Percentiles rank a stretch among this genome's conserved stretches.
Conservation (phyloP, 768 basidiomycete species). For the Dioszegia crocea region DNA sequence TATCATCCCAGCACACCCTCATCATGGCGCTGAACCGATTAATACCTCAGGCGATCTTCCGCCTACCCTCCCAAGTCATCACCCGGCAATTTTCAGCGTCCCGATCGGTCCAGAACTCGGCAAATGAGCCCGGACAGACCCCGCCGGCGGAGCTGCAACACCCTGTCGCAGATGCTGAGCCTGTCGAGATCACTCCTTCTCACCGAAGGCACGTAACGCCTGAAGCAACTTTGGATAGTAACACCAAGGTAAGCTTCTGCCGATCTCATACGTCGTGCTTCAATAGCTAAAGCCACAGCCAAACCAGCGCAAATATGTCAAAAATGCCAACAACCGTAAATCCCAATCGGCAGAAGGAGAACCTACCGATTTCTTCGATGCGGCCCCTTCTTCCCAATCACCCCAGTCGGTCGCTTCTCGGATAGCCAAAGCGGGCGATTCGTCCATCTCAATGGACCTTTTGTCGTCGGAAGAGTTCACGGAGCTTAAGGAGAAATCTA, state of each 20-base stretch:
- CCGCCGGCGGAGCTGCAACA: too few relatives aligned
- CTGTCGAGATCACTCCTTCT: conserved; percentile 2
- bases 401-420: too few relatives aligned
- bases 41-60: not conserved
- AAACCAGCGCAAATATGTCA: too few relatives aligned
- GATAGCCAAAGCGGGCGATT: too few relatives aligned
- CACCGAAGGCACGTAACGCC: not conserved
- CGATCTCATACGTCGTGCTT: not conserved
- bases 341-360: not conserved
- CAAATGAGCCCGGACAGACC: not conserved
- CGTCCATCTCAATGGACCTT: not conserved
- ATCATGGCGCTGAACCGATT: not conserved
- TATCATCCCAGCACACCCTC: too few relatives aligned
- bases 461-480: not conserved
- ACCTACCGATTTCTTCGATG: conserved; percentile 5
- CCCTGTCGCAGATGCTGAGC: not conserved
- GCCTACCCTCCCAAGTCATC: not conserved
- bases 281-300: not conserved
- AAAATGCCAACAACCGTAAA: not conserved
- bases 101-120: not conserved
- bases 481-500: not conserved
- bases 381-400: not conserved
- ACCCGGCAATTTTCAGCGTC: not conserved
- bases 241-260: not conserved
- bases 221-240: not conserved